Conservation (phyloP, 148 eudicot species). For the Amaranthus cruentus region DNA sequence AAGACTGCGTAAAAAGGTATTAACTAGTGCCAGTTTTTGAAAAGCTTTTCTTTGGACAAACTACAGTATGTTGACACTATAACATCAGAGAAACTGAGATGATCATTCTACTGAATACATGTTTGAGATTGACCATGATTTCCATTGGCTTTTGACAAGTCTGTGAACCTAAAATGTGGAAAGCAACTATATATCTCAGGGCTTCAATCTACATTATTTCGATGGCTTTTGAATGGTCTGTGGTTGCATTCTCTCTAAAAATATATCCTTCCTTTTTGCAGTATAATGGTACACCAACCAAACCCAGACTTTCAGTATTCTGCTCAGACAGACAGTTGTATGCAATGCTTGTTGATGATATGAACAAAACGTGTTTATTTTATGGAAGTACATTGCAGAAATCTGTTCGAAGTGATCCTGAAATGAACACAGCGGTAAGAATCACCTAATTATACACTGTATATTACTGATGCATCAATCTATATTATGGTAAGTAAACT, state of each 20-base stretch:
- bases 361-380: conserved; percentile 74
- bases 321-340: conserved; percentile 80
- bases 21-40: background rate
- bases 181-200: no score
- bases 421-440: conserved; percentile 57
- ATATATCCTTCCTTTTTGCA: conserved; percentile 17
- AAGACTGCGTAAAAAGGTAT: conserved; percentile 70
- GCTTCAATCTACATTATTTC: background rate
- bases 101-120: no score
- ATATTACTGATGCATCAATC: background rate
- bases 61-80: background rate
- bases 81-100: no score
- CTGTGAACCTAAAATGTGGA: no score
- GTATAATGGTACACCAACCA: conserved; percentile 70
- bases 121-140: no score
- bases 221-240: no score
- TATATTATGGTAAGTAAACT: no score
- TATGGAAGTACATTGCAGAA: conserved; percentile 81
- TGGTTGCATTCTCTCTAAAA: background rate
- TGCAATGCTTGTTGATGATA: conserved; percentile 87
- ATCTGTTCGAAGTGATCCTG: conserved; percentile 48
- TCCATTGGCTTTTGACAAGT: no score
- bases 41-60: background rate
- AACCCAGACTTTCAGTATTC: conserved; percentile 90
- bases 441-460: background rate